phyloP scores from a whole-genome alignment of 345 rosid genomes.

The Litchi chinensis region DNA sequence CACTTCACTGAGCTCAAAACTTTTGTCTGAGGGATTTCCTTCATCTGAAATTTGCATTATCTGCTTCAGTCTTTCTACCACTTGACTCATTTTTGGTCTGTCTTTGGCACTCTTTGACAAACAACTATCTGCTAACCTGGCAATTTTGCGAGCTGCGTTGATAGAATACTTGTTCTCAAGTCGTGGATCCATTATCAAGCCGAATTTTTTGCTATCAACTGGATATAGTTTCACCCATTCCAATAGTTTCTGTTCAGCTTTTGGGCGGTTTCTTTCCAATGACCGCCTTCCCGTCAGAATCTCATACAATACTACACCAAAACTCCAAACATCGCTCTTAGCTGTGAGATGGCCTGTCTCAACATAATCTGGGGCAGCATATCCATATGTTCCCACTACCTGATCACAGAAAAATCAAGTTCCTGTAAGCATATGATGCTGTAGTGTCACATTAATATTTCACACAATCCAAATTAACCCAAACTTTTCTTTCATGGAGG shows the following conservation, averaged over 20 bases:
- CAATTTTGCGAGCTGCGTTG: constrained; percentile 57
- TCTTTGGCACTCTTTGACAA: constrained; percentile 60
- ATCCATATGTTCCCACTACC: constrained; percentile 88
- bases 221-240: constrained; percentile 83
- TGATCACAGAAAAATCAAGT: constrained; percentile 24
- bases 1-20: constrained; percentile 20
- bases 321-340: constrained; percentile 88
- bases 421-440: neutral
- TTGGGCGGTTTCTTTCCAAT: constrained; percentile 69
- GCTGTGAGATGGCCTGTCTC: constrained; percentile 78
- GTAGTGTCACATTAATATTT: neutral
- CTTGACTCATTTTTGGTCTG: constrained; percentile 70
- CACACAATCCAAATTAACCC: neutral
- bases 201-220: constrained; percentile 58
- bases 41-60: constrained; percentile 42
- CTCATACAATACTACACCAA: constrained; percentile 86
- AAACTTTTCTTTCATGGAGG: neutral
- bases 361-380: constrained; percentile 92
- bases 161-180: constrained; percentile 58
- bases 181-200: constrained; percentile 64
- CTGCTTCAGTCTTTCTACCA: constrained; percentile 59
- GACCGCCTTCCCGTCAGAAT: constrained; percentile 78
- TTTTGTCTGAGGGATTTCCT: constrained; percentile 19
- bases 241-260: constrained; percentile 58
- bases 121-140: constrained; percentile 73